Conservation (phyloP, 2,329 filamentous ascomycete species). For the Hypocrella siamensis region DNA sequence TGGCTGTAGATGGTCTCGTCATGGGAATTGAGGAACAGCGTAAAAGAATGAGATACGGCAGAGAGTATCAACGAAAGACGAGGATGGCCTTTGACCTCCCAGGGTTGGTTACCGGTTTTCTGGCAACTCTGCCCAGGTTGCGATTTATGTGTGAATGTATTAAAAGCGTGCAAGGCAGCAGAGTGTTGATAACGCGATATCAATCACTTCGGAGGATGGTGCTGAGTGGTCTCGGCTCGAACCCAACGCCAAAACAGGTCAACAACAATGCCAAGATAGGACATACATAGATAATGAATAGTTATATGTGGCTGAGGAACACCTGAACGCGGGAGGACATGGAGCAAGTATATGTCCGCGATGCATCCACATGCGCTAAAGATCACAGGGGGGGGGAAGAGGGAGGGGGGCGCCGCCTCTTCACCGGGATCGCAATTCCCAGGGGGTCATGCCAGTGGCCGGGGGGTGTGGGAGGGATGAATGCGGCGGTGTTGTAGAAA, state of each 20-base stretch:
- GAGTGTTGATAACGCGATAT: background rate
- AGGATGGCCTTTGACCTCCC: no score
- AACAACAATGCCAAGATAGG: background rate
- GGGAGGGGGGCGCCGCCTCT: no score
- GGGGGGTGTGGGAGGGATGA: conserved; percentile 2
- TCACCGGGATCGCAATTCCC: no score
- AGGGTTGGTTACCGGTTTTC: no score
- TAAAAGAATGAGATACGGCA: no score
- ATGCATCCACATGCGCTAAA: conserved; percentile 3
- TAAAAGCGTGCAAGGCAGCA: no score
- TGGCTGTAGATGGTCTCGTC: no score
- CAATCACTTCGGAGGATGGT: no score
- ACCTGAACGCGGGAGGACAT: background rate
- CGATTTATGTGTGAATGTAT: no score
- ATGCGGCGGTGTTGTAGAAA: background rate
- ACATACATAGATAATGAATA: background rate
- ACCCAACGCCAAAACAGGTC: background rate
- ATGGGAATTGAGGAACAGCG: no score
- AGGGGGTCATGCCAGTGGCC: no score
- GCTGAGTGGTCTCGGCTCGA: background rate
- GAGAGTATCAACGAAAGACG: no score
- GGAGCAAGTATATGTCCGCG: conserved; percentile 1
- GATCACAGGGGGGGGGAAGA: background rate
- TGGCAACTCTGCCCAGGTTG: background rate
- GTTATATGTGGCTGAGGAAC: background rate